A percentile compares a stretch with the other conserved stretches of the same genome.
Evolutionary conservation across 352 stramenopile genomes (phyloP).

Genomic region (Phytophthora chlamydospora): DNA sequence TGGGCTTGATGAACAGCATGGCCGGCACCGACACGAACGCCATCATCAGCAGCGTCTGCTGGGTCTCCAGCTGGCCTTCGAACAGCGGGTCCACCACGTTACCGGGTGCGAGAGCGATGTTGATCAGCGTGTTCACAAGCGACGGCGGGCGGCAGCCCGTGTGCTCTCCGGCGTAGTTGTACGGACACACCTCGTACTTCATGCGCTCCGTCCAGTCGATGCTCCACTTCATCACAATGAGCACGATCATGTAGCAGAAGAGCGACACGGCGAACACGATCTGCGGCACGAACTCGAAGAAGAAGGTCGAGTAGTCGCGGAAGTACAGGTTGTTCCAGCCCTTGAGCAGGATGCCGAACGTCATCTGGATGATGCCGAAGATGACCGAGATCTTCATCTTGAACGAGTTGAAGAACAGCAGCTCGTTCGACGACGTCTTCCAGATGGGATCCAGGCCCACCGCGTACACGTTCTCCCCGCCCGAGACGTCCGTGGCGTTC

Average conservation of each 20-base stretch:
- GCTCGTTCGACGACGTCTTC: conserved; percentile 97
- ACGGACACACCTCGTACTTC: conserved; percentile 90
- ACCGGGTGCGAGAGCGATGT: conserved; percentile 96
- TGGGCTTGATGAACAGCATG: conserved; percentile 96
- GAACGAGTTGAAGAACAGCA: conserved; percentile 99
- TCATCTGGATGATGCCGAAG: conserved; percentile 99
- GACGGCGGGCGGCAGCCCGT: conserved; percentile 97
- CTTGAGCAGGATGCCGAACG: conserved; percentile 96
- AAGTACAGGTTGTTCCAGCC: conserved; percentile 98
- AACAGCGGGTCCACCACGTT: conserved; percentile 96
- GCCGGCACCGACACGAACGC: conserved; percentile 96
- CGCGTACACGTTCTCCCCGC: conserved; percentile 93
- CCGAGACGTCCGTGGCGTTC: conserved; percentile 83
- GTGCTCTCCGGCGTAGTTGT: conserved; percentile 93
- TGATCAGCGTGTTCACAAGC: conserved; percentile 99
- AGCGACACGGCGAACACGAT: conserved; percentile 96
- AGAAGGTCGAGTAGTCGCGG: conserved; percentile 93
- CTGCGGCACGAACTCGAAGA: conserved; percentile 98
- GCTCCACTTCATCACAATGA: conserved; percentile 99
- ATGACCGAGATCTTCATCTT: conserved; percentile 99
- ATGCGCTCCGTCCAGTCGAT: conserved; percentile 98
- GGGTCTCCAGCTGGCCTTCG: conserved; percentile 89
- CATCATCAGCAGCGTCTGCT: conserved; percentile 93
- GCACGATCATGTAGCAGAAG: conserved; percentile 99
- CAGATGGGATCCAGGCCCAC: conserved; percentile 98